phyloP scores from a whole-genome alignment of 2,329 filamentous ascomycete species.

The Proliferodiscus dingleyae region DNA sequence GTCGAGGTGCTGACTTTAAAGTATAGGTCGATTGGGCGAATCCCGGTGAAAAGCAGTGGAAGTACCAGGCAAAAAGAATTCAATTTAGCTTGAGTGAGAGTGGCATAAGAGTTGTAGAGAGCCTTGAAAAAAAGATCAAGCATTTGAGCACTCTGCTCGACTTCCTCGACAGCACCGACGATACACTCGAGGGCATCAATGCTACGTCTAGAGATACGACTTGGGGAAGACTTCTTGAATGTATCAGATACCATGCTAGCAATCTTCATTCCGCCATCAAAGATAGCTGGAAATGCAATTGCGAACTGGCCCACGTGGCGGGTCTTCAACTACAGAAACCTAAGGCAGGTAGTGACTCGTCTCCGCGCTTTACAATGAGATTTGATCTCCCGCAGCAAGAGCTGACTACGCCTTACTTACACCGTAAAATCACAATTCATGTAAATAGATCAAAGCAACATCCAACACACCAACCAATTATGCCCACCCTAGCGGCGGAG shows the following conservation, averaged over 20 bases:
- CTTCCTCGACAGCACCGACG: conserved; percentile 9
- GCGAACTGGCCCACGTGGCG: conserved; percentile 14
- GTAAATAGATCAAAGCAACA: background rate
- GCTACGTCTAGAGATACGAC: conserved; percentile 17
- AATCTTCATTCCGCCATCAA: conserved; percentile 21
- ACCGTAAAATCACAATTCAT: background rate
- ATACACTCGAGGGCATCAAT: conserved; percentile 11
- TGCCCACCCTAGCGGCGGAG: background rate
- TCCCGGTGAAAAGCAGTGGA: conserved; percentile 17
- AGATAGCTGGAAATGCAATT: conserved; percentile 22
- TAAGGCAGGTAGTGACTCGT: conserved; percentile 11
- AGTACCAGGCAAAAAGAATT: conserved; percentile 25
- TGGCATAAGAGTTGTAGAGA: conserved; percentile 12
- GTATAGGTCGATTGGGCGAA: conserved; percentile 23
- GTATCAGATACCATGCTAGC: conserved; percentile 20
- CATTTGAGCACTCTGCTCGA: conserved; percentile 20
- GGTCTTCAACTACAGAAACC: conserved; percentile 20
- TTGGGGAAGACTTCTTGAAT: conserved; percentile 20
- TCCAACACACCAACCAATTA: background rate
- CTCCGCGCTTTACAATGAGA: conserved; percentile 15
- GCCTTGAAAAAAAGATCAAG: conserved; percentile 18
- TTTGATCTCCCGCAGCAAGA: conserved; percentile 7
- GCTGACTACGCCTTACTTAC: background rate
- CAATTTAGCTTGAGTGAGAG: conserved; percentile 22
- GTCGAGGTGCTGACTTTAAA: conserved; percentile 2